These are phyloP conservation scores for Metahyphopichia silvanorum DNA, from an alignment of 805 yeast genomes.

Conservation along the genomic window DNA sequence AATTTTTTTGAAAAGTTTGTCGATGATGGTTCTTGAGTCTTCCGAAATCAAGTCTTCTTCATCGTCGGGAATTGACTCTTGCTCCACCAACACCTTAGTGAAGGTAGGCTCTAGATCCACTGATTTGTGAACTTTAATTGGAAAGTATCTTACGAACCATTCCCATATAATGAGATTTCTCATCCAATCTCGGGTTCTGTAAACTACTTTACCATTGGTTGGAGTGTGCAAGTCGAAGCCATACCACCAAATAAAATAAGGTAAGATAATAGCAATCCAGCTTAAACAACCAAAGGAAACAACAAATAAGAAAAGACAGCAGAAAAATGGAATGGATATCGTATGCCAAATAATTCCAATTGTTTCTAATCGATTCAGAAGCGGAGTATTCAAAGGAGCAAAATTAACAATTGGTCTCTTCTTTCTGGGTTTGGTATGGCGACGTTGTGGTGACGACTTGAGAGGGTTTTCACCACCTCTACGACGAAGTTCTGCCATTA, in stretches of 20 bases:
- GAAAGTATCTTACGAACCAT: slow-evolving; percentile 76
- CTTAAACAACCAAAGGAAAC: slow-evolving; percentile 50
- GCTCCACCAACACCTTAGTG: slow-evolving; percentile 30
- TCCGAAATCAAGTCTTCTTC: slow-evolving; percentile 43
- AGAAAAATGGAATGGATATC: slow-evolving; percentile 59
- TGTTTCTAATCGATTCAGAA: slow-evolving; percentile 60
- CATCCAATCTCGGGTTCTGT: slow-evolving; percentile 54
- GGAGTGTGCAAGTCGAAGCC: slow-evolving; percentile 65
- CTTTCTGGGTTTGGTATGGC: not conserved
- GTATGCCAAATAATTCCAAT: slow-evolving; percentile 71
- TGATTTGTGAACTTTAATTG: slow-evolving; percentile 67
- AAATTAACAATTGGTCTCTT: slow-evolving; percentile 23
- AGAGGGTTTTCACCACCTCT: not conserved
- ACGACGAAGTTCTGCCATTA: not conserved
- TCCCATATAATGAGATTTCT: slow-evolving; percentile 62
- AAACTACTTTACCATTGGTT: slow-evolving; percentile 65
- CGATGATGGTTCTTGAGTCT: slow-evolving; percentile 31
- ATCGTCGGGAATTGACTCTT: slow-evolving; percentile 25
- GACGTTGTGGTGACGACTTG: not conserved
- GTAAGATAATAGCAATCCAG: slow-evolving; percentile 63
- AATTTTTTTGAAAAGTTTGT: slow-evolving; percentile 29
- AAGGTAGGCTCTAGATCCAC: slow-evolving; percentile 73
- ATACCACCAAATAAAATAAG: slow-evolving; percentile 57
- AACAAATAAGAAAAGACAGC: slow-evolving; percentile 50
- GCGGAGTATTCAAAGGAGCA: slow-evolving; percentile 58